Base-by-base conservation (phyloP, 352 stramenopile species). In the Pythium myriotylum region DNA sequence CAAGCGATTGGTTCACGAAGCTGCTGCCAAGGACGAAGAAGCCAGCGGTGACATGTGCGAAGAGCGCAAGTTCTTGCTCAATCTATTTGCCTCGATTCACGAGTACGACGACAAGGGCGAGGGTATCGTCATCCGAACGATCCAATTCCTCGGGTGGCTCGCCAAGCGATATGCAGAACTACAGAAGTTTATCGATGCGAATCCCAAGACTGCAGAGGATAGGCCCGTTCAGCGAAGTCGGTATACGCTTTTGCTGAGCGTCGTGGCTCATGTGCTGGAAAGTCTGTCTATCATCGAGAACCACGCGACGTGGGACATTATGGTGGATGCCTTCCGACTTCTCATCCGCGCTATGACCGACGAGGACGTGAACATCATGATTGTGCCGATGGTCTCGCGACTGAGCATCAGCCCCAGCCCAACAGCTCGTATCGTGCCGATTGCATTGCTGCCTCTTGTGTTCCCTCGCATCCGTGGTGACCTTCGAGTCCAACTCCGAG, bases 211-310 rank as follows among this genome's bases (percentile, higher is more conserved):
- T 14, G 46, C 51, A 0, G 45, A 62, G 13, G 35, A 22, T 17
- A 42, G 26, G 9, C 69, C 19, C 41, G 51, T 73, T 6, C 32
- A 60, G 13, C 9, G 50, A 10, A 62, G 27, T 20, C 77, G 82
- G 12, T 91, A 92, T 58, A 84, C 83, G 41, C 54, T 92, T 19
- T 63, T 96, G 32, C 64, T 96, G 33, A 79, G 79, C 27, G 78
- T 96, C 19, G 74, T 94, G 20, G 65, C 91, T 29, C 79, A 94
- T 47, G 81, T 96, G 47, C 74, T 96, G 23, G 87, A 96, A 58
- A 91, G 84, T 37, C 72, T 93, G 22, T 92, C 84, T 13, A 94
- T 94, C 59, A 96, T 96, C 46, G 87, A 96, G 53, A 96, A 96
- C 62, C 86, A 92, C 62, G 81, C 86, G 19, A 94, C 86, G 29